Conservation (phyloP, 495 filamentous ascomycete genomes). For the Lentithecium fluviatile region DNA sequence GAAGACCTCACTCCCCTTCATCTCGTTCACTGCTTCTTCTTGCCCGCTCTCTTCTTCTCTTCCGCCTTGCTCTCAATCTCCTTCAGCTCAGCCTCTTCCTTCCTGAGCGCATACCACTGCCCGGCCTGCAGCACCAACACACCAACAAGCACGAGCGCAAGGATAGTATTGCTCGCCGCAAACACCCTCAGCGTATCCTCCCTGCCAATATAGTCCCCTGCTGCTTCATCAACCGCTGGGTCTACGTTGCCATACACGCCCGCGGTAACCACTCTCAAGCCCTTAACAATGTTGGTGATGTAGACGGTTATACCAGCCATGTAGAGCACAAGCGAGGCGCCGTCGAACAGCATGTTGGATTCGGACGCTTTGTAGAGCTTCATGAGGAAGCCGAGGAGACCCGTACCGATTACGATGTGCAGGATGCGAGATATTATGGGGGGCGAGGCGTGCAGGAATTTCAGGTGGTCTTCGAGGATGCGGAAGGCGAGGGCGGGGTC, state of each 20-base stretch:
- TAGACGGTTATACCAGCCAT: conserved; percentile 89
- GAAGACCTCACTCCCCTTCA: neutral
- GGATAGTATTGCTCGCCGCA: conserved; percentile 92
- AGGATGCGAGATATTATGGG: conserved; percentile 89
- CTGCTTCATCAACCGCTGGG: conserved; percentile 49
- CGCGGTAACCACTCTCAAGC: conserved; percentile 71
- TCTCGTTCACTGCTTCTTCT: conserved; percentile 42
- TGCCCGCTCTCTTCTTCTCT: conserved; percentile 48
- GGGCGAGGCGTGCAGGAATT: conserved; percentile 80
- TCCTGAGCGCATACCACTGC: conserved; percentile 97
- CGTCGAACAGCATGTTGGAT: conserved; percentile 95
- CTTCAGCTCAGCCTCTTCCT: conserved; percentile 79
- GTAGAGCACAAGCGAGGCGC: conserved; percentile 85
- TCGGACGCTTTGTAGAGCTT: conserved; percentile 92
- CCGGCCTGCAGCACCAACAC: conserved; percentile 92
- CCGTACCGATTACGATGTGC: conserved; percentile 85
- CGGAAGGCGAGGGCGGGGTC: conserved; percentile 60
- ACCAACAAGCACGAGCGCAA: conserved; percentile 86
- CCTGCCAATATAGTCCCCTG: conserved; percentile 57
- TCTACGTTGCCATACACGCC: conserved; percentile 46
- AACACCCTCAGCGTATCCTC: conserved; percentile 89
- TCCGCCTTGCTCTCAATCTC: conserved; percentile 56
- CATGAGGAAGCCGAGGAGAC: conserved; percentile 82
- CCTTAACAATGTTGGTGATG: conserved; percentile 91
- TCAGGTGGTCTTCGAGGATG: conserved; percentile 81